Evolutionary conservation across 2,329 filamentous ascomycete genomes (phyloP).

Genomic region (Tolypocladium amazonense): DNA sequence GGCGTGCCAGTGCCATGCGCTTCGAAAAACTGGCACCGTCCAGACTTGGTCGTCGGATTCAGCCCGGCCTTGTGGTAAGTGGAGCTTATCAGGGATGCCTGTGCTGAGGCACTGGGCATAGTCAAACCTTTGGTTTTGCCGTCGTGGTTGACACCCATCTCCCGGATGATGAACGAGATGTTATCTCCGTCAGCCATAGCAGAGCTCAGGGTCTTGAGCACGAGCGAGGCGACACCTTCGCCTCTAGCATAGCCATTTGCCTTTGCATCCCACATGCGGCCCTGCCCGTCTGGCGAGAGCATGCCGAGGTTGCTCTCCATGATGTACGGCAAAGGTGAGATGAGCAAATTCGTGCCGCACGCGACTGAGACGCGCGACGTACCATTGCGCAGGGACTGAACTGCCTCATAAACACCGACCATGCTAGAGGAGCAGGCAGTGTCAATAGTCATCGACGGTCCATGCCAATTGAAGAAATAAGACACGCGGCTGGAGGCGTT

Average conservation of each 20-base stretch:
- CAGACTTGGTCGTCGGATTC: too few relatives aligned
- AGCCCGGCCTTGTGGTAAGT: too few relatives aligned
- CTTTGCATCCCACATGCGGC: conserved; percentile 27
- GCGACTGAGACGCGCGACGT: too few relatives aligned
- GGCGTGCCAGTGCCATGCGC: too few relatives aligned
- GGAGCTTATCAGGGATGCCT: conserved; percentile 23
- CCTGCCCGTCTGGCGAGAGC: conserved; percentile 23
- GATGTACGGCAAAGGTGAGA: conserved; percentile 12
- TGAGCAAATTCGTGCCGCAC: too few relatives aligned
- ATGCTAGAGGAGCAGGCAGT: conserved; percentile 24
- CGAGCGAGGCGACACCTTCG: conserved; percentile 35
- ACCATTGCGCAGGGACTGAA: too few relatives aligned
- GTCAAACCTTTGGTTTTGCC: conserved; percentile 9
- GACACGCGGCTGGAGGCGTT: conserved; percentile 1
- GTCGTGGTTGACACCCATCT: conserved; percentile 13
- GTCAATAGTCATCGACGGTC: conserved; percentile 16
- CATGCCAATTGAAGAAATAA: conserved; percentile 4
- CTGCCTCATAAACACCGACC: conserved; percentile 7
- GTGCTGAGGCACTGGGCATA: conserved; percentile 25
- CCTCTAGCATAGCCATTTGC: conserved; percentile 42
- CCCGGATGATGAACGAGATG: conserved; percentile 14
- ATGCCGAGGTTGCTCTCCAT: conserved; percentile 16
- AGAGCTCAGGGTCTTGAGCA: conserved; percentile 33
- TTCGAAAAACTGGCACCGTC: too few relatives aligned
- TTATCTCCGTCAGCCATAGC: conserved; percentile 25